Base-by-base conservation (phyloP, 305 asterid species). In the Fraxinus sp. region DNA sequence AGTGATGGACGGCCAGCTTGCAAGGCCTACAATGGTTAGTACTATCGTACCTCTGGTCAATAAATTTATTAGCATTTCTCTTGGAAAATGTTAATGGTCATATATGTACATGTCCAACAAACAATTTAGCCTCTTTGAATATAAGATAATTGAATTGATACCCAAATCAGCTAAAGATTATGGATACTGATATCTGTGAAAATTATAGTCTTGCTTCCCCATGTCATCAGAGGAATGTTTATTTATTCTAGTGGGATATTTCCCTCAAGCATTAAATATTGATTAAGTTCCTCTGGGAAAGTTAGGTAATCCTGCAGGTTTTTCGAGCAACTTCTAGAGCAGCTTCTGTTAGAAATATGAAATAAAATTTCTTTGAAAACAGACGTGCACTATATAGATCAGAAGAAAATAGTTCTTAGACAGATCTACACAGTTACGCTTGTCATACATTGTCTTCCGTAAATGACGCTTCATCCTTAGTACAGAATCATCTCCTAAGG, bases 21-120 rank as follows among this genome's bases (percentile, higher is more conserved):
- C 86, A 84, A 89, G 92, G 89, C 94, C 91, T 84, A 89, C 88
- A 39, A 86, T 91, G 87, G 94, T 92, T 73, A 91, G 94, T 84
- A 74, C 72, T 77, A 55, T 37, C 9, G 26, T 55, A 33, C 80
- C 70, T 82, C 80, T 76, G n/a, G 46, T 78, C 44, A 33, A 52
- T 75, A 30, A 20, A 46, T 74, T 78, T 70, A 49, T 68, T 78
- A 36, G 7, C 13, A n/a, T 64, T 76, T 70, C 74, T 55, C 78
- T 84, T 72, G 79, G 70, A 74, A 36, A 76, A 70, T 82, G 79
- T 76, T 77, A 62, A 10, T 44, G n/a, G 59, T 75, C 83, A n/a
- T 36, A 20, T 30, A 81, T 71, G 62, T 46, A 18, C 41, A 37
- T 72, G 39, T 22, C 28, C 30, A 46, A 49, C 16, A 33, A 79